Base-by-base conservation (phyloP, 139 green algal genomes). In the Edaphochlamys debaryana region DNA sequence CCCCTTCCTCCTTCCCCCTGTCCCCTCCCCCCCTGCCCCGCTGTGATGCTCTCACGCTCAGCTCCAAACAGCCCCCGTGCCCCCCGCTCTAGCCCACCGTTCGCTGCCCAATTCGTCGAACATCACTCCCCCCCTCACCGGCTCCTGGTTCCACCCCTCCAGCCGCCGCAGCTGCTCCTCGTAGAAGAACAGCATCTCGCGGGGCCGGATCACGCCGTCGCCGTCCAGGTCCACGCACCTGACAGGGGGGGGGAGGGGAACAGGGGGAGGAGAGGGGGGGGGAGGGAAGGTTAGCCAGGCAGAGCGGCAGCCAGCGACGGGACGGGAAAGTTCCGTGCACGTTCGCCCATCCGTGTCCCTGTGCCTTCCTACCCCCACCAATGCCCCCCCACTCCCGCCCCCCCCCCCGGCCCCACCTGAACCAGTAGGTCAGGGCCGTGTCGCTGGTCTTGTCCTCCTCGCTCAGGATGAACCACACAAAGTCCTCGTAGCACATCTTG, bases 401-500 rank as follows among this genome's bases (percentile, higher is more conserved):
- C 45, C 45, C 45, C 45, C 45, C 11, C 45, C 13, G 56, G 15
- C 56, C 64, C 23, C 79, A 88, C 87, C 78, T 89, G 94, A 98
- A 98, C 97, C 97, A 99, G 92, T 99, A 99, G 60, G 97, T 93
- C 7, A 99, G 87, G 27, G 88, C 92, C 41, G 94, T 91, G 67
- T 98, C 92, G 6, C 88, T 98, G 40, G 87, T 96, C 88, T 99
- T 99, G 93, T 99, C 96, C 93, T 99, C 97, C 89, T 99, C 97
- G 38, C 89, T 96, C 50, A 99, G 88, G 70, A 99, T 98, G 91
- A 99, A 99, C 95, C 96, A 99, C 62, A 98, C 94, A 92, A 99
- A 99, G 93, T 99, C 97, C 86, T 99, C 94, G 77, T 99, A 99
- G 30, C 92, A 90, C 97, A 99, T 99, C 88, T 95, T 95, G 67